A percentile compares a stretch with the other conserved stretches of the same genome.
Evolutionary conservation across 305 asterid genomes (phyloP).

Genomic region (Fraxinus angustifolia): DNA sequence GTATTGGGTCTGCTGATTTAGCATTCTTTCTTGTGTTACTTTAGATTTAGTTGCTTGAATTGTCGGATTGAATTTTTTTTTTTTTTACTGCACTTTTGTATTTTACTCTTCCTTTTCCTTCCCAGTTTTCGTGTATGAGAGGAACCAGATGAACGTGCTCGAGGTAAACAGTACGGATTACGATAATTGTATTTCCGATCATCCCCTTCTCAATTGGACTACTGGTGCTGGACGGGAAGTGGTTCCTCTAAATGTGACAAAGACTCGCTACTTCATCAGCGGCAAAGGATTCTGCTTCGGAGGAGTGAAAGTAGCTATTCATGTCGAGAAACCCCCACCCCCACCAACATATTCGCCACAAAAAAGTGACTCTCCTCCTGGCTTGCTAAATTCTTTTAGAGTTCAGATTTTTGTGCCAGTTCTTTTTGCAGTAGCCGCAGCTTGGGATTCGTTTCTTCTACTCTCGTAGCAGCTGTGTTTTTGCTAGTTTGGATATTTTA

Average conservation of each 20-base stretch:
- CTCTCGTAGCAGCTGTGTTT: constrained; percentile 31
- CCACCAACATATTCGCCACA: constrained; percentile 53
- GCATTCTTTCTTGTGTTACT: background rate
- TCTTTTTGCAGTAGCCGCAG: constrained; percentile 57
- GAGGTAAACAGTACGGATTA: constrained; percentile 74
- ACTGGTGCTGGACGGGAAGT: constrained; percentile 83
- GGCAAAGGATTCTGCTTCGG: constrained; percentile 72
- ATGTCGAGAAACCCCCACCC: constrained; percentile 54
- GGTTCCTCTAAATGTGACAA: constrained; percentile 69
- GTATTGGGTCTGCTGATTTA: constrained; percentile 30
- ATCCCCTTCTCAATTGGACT: constrained; percentile 65
- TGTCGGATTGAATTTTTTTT: background rate
- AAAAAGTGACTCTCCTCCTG: constrained; percentile 30
- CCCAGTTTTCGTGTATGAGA: constrained; percentile 69
- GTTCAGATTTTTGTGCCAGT: constrained; percentile 49
- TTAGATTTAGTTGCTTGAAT: background rate
- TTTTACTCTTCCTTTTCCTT: background rate
- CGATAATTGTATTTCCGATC: constrained; percentile 56
- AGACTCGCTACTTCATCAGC: constrained; percentile 60
- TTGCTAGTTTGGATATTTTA: too few species aligned
- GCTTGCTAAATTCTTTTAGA: constrained; percentile 30
- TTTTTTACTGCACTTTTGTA: background rate
- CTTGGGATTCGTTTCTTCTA: constrained; percentile 55
- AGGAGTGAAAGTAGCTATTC: constrained; percentile 67
- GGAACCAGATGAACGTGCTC: constrained; percentile 64